Conservation (phyloP, 139 green algal genomes). For the Pleodorina starrii region DNA sequence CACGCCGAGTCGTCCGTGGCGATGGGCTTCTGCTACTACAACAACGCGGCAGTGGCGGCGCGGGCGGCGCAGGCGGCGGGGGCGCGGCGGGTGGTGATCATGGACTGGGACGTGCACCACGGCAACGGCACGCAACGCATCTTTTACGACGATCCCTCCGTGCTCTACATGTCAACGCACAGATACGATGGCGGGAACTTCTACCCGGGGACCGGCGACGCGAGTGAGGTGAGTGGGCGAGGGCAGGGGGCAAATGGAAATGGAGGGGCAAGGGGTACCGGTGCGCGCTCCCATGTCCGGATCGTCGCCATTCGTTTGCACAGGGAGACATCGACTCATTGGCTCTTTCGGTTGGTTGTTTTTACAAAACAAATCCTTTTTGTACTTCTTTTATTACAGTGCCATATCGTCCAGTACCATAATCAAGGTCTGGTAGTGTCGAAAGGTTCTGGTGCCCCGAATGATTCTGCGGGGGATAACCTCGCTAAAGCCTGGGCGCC, state of each 20-base stretch:
- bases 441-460: no score
- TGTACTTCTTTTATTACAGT: no score
- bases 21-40: slow-evolving; percentile 95
- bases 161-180: slow-evolving; percentile 89
- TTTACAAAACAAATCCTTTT: no score
- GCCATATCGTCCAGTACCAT: no score
- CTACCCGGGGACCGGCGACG: slow-evolving; percentile 75
- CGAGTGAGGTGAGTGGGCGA: slow-evolving; percentile 3
- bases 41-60: slow-evolving; percentile 80
- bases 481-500: no score
- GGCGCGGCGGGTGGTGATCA: slow-evolving; percentile 76
- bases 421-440: background rate
- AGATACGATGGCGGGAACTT: slow-evolving; percentile 68
- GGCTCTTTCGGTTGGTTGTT: no score
- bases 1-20: slow-evolving; percentile 79
- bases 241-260: background rate
- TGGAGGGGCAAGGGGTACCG: no score
- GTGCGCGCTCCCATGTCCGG: no score
- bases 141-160: slow-evolving; percentile 74
- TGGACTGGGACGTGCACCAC: slow-evolving; percentile 91
- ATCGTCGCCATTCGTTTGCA: no score
- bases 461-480: no score
- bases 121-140: slow-evolving; percentile 87
- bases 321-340: no score
- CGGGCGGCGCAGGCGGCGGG: slow-evolving; percentile 58